These are phyloP conservation scores for Aquilaria malaccensis DNA, from an alignment of 345 rosid genomes.

Conservation along the genomic window DNA sequence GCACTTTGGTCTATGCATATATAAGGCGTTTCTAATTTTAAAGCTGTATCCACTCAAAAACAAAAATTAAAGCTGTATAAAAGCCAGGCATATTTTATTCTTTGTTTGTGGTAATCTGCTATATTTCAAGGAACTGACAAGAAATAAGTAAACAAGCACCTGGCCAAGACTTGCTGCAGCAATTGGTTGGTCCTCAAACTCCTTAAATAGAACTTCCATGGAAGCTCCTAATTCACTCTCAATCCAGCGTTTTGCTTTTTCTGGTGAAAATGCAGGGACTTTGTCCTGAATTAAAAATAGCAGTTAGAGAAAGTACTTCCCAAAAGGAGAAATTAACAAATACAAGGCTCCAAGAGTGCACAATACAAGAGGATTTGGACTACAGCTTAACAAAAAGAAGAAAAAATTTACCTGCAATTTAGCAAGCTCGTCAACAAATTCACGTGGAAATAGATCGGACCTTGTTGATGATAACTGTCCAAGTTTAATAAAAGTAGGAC, in stretches of 20 bases:
- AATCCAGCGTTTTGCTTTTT: slow-evolving; percentile 66
- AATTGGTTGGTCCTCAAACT: slow-evolving; percentile 86
- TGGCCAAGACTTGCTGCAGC: slow-evolving; percentile 99
- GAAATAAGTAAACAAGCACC: slow-evolving; percentile 45
- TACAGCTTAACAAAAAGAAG: slow-evolving; percentile 1
- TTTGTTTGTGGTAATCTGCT: no score
- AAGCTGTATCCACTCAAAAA: no score
- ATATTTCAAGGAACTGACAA: background rate
- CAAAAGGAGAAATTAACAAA: background rate
- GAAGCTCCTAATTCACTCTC: slow-evolving; percentile 83
- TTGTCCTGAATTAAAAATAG: slow-evolving; percentile 48
- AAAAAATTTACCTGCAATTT: slow-evolving; percentile 71
- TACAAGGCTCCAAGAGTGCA: slow-evolving; percentile 1
- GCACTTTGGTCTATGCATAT: no score
- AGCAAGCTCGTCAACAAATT: slow-evolving; percentile 94
- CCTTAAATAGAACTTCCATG: slow-evolving; percentile 52
- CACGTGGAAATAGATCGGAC: slow-evolving; percentile 85
- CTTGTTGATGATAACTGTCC: slow-evolving; percentile 95
- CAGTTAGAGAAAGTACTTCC: background rate
- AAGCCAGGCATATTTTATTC: no score
- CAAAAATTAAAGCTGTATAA: no score
- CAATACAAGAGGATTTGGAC: slow-evolving; percentile 1
- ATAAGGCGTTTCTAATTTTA: no score
- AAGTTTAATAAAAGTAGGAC: slow-evolving; percentile 94
- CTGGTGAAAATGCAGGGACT: slow-evolving; percentile 91